phyloP scores from a whole-genome alignment of 2,329 filamentous ascomycete genomes.

The Cordyceps tenuipes region DNA sequence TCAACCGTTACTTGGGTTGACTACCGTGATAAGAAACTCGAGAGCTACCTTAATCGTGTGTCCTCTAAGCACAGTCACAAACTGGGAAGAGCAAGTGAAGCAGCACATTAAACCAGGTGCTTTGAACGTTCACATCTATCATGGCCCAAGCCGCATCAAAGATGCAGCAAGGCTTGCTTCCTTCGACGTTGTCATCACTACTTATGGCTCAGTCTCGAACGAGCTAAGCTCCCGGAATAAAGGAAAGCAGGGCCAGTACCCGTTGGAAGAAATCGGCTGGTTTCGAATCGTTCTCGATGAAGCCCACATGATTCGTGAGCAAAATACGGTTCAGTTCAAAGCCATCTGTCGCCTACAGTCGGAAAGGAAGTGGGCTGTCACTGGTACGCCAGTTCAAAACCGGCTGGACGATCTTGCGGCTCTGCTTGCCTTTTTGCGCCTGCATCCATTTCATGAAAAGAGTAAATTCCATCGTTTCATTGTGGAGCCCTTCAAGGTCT shows the following conservation, averaged over 20 bases:
- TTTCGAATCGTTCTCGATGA: conserved; percentile 92
- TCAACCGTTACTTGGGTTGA: conserved; percentile 39
- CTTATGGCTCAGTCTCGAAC: conserved; percentile 79
- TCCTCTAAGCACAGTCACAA: conserved; percentile 82
- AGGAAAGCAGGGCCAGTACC: conserved; percentile 50
- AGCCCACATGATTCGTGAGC: conserved; percentile 88
- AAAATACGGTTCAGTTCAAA: conserved; percentile 72
- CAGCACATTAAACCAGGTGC: conserved; percentile 61
- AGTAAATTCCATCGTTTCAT: conserved; percentile 72
- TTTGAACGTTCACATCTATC: conserved; percentile 74
- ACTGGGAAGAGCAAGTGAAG: conserved; percentile 90
- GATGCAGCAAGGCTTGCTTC: conserved; percentile 59
- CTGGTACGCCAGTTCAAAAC: conserved; percentile 92
- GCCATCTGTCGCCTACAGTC: conserved; percentile 74
- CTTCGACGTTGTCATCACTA: conserved; percentile 83
- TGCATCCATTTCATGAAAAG: conserved; percentile 77
- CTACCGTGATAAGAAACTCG: conserved; percentile 54
- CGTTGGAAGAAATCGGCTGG: conserved; percentile 75
- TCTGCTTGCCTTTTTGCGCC: conserved; percentile 73
- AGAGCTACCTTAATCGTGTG: conserved; percentile 80
- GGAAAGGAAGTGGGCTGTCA: conserved; percentile 89
- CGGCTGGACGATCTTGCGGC: conserved; percentile 83
- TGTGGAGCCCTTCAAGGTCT: conserved; percentile 76
- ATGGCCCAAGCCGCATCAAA: conserved; percentile 68
- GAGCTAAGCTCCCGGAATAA: conserved; percentile 61